Evolutionary conservation across 2,329 filamentous ascomycete genomes (phyloP), one percentile per base, ranked within the genome.

Genomic region (Capronia epimyces): DNA sequence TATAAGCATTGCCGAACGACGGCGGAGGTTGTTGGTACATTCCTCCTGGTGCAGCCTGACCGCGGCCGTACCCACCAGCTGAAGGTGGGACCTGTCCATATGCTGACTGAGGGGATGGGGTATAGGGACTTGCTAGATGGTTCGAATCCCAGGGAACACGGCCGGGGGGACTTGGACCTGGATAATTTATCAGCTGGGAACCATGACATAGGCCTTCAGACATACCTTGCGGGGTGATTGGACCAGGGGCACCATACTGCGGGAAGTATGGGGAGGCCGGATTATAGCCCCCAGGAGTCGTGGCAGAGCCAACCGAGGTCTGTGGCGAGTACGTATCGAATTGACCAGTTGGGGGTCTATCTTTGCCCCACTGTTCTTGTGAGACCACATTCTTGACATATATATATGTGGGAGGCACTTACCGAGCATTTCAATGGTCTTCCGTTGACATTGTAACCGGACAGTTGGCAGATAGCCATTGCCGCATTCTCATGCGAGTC

Each of bases 351-450:
- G 93, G 89, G 46, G 90, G 89, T 74, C 95, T 95, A 72, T 98
- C 93, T 75, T 98, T 98, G 68, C 93, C 93, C 93, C 93, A 98
- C 91, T 97, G 66, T 32, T 62, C 60, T 56, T 43, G 54, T 64
- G 73, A 64, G 73, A 50, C 55, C 60, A 60, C 52, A 53, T 49
- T 53, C 53, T 48, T 58, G 43, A 43, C 16, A 43, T 12, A 50
- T 34, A 16, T 21, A 10, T 8, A 27, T 45, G 32, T 45, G 32
- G 22, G 45, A 20, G 18, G 16, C 54, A 85, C 91, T 75, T 86
- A 97, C 91, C 71, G 91, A 97, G 80, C 93, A 98, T 79, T 98
- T 98, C 62, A 98, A 73, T 46, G 93, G 93, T 60, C 93, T 84
- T 46, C 93, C 93, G 65, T 98, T 96, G 63, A 98, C 91, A 62